Evolutionary conservation across 139 green algal species (phyloP), one percentile per base, ranked within the genome.

Genomic region (Tetratostichococcus sp.): DNA sequence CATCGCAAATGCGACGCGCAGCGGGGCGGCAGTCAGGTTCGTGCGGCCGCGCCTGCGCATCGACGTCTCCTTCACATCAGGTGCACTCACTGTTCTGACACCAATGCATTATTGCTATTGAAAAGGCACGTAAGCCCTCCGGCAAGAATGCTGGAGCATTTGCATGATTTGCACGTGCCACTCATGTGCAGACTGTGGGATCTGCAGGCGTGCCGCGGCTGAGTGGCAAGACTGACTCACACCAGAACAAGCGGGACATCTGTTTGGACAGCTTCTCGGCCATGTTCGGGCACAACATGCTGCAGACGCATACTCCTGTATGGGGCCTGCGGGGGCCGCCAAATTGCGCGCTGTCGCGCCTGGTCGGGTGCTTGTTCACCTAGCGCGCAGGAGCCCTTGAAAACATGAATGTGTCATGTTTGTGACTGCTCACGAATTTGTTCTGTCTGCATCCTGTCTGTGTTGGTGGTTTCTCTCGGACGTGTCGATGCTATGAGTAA

Each of bases 1-100:
- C 30, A 65, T 89, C 67, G 78, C 79, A 1, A 83, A 79, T 28
- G 31, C 26, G 16, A 75, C 62, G 19, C 50, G 50, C 50, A 28
- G 17, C 50, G 19, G 50, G 2, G 11, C 14, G 4, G 50, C 50
- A 8, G 19, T 62, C 2, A 2, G 2, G 19, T 62, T 62, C 19
- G 50, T 62, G 50, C 50, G 50, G 14, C 50, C 50, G 19, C 50
- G 19, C 11, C 50, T 62, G 19, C 50, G 50, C 14, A 62, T 62
- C 11, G 50, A 62, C 26, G 50, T 62, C 2, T 62, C 50, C 14
- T 62, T 62, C 19, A 62, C 50, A 62, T 62, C 50, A 62, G 50
- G 50, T 50, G 39, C 39, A n/a, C n/a, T n/a, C n/a, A n/a, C n/a
- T n/a, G n/a, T n/a, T n/a, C n/a, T n/a, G n/a, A n/a, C n/a, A n/a